phyloP scores from a whole-genome alignment of 2,329 filamentous ascomycete species.

The Fusarium foetens region DNA sequence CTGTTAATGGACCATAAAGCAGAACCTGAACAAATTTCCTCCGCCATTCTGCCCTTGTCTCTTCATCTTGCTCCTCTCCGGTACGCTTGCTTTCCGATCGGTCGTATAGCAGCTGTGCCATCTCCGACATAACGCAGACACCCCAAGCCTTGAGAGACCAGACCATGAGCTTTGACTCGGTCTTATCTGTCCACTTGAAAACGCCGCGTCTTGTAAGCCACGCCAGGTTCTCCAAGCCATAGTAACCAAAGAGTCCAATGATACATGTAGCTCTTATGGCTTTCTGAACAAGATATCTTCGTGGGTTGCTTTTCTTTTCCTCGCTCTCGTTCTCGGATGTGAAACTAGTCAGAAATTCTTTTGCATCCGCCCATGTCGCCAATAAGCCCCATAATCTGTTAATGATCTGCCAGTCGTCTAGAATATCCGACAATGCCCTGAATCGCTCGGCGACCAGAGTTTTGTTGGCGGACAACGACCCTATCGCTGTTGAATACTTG shows the following conservation, averaged over 20 bases:
- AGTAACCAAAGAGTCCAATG: conserved; percentile 13
- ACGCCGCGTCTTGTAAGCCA: conserved; percentile 24
- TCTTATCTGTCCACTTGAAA: neutral
- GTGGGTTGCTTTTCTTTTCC: neutral
- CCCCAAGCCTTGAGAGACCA: conserved; percentile 25
- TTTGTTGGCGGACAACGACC: neutral
- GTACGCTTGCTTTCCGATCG: neutral
- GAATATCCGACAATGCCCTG: conserved; percentile 10
- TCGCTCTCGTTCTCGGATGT: neutral
- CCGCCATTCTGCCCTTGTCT: neutral
- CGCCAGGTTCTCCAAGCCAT: conserved; percentile 4
- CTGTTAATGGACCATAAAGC: conserved; percentile 11
- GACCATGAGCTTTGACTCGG: conserved; percentile 9
- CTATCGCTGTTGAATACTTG: rapidly evolving
- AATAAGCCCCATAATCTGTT: conserved; percentile 28
- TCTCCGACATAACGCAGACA: conserved; percentile 11
- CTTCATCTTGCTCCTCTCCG: neutral
- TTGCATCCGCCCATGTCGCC: conserved; percentile 12
- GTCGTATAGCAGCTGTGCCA: conserved; percentile 18
- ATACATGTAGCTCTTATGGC: conserved; percentile 8
- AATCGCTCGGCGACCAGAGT: neutral
- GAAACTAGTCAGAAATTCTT: conserved; percentile 3
- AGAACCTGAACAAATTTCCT: conserved; percentile 14
- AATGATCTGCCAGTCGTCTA: conserved; percentile 37
- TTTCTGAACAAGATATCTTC: neutral